Evolutionary conservation across 2,329 filamentous ascomycete species (phyloP).

Genomic region (Aotearoamyces nothofagi): DNA sequence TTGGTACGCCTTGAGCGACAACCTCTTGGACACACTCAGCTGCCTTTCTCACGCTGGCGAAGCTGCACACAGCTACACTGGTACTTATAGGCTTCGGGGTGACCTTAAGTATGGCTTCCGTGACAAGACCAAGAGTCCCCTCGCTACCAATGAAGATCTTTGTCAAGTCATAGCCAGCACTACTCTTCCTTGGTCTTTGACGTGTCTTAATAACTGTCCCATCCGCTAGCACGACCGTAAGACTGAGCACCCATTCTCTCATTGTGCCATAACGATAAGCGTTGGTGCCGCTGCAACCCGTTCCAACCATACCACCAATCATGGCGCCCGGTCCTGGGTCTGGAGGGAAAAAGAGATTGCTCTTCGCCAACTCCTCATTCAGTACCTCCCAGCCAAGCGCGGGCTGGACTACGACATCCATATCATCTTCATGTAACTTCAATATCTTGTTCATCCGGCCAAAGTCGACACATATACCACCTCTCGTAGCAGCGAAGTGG

Average conservation of each 20-base stretch:
- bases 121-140: constrained; percentile 81
- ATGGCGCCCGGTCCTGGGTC: constrained; percentile 83
- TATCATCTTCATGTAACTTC: constrained; percentile 58
- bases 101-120: constrained; percentile 79
- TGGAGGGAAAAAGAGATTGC: constrained; percentile 80
- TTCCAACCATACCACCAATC: constrained; percentile 82
- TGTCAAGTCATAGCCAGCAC: constrained; percentile 83
- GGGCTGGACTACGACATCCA: constrained; percentile 64
- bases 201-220: constrained; percentile 82
- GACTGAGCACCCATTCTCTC: constrained; percentile 79
- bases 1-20: constrained; percentile 65
- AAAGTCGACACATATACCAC: constrained; percentile 79
- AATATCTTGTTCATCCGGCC: constrained; percentile 72
- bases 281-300: constrained; percentile 65
- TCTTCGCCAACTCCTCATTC: constrained; percentile 58
- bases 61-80: constrained; percentile 62
- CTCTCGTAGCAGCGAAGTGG: constrained; percentile 69
- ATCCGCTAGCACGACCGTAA: constrained; percentile 82
- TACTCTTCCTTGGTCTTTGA: constrained; percentile 77
- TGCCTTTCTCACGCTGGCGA: constrained; percentile 27
- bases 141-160: constrained; percentile 83
- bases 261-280: constrained; percentile 89
- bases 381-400: constrained; percentile 77
- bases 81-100: constrained; percentile 67
- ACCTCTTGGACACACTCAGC: constrained; percentile 60